Conservation (phyloP, 2,329 filamentous ascomycete species). For the Clonostachys rosea region DNA sequence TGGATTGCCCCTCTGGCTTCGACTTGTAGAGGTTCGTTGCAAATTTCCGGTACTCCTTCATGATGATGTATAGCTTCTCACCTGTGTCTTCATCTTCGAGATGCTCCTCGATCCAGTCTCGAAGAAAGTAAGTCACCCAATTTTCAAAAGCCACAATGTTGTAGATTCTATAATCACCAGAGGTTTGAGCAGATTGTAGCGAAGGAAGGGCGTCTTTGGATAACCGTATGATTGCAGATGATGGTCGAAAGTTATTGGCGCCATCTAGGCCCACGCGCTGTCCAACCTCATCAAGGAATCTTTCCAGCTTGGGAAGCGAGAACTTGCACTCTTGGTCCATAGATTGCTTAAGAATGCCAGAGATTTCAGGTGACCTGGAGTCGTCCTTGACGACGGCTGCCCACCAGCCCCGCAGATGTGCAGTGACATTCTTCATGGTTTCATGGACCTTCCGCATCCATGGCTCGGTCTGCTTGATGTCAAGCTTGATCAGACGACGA, state of each 20-base stretch:
- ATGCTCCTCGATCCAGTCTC: constrained; percentile 21
- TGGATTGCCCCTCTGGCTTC: constrained; percentile 39
- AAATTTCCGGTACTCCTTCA: constrained; percentile 23
- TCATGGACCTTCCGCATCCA: neutral
- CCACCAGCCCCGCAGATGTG: neutral
- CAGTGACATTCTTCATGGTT: neutral
- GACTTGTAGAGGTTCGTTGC: constrained; percentile 18
- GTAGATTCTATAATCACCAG: neutral
- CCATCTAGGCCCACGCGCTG: neutral
- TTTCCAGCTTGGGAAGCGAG: too few relatives aligned
- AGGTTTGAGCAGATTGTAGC: too few relatives aligned
- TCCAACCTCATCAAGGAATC: constrained; percentile 4
- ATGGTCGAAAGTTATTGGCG: too few relatives aligned
- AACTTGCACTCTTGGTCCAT: too few relatives aligned
- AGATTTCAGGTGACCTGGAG: neutral
- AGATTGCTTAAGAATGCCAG: too few relatives aligned
- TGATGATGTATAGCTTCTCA: constrained; percentile 18
- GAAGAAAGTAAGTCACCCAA: constrained; percentile 37
- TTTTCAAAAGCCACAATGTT: constrained; percentile 34
- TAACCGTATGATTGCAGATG: too few relatives aligned
- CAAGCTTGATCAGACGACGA: constrained; percentile 35
- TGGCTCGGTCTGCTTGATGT: neutral
- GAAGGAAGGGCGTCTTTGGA: too few relatives aligned
- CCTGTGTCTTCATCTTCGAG: constrained; percentile 13
- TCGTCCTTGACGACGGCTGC: neutral